Evolutionary conservation across 192 early-diverging fungal species (phyloP).

Genomic region (Coemansia sp.): DNA sequence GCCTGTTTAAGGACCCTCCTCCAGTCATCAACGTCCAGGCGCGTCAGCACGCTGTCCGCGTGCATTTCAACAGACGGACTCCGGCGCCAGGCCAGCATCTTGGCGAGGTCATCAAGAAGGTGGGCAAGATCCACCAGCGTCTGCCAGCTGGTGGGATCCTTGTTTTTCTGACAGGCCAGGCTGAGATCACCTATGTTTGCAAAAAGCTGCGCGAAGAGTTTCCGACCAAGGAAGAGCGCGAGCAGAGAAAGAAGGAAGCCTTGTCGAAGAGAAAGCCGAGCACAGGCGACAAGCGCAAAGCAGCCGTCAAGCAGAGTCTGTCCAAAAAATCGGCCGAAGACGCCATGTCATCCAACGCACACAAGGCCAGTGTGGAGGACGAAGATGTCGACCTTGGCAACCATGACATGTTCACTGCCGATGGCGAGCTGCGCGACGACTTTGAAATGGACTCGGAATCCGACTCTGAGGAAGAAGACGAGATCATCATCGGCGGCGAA

Average conservation of each 20-base stretch:
- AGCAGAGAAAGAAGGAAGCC: conserved; percentile 32
- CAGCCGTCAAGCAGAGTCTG: not conserved
- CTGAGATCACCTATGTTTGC: conserved; percentile 83
- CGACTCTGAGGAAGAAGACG: conserved; percentile 67
- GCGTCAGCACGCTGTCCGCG: conserved; percentile 81
- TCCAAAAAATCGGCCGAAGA: conserved; percentile 13
- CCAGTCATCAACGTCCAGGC: conserved; percentile 93
- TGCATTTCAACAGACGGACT: conserved; percentile 93
- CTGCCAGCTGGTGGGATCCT: conserved; percentile 94
- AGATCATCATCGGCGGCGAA: conserved; percentile 55
- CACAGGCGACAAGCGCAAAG: not conserved
- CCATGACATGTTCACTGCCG: conserved; percentile 19
- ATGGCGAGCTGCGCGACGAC: conserved; percentile 58
- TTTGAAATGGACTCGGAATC: conserved; percentile 52
- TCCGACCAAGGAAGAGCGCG: conserved; percentile 53
- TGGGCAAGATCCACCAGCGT: conserved; percentile 88
- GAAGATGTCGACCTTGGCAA: conserved; percentile 59
- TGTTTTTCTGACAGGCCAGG: conserved; percentile 93
- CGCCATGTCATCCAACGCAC: conserved; percentile 40
- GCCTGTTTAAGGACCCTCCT: conserved; percentile 74
- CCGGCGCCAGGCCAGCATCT: conserved; percentile 82
- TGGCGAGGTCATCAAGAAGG: conserved; percentile 85
- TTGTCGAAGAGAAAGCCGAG: conserved; percentile 21
- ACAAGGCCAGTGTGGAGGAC: conserved; percentile 50
- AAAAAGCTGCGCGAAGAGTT: conserved; percentile 75